These are phyloP conservation scores for Solanum sitiens DNA, from an alignment of 257 asterid genomes.

Conservation along the genomic window DNA sequence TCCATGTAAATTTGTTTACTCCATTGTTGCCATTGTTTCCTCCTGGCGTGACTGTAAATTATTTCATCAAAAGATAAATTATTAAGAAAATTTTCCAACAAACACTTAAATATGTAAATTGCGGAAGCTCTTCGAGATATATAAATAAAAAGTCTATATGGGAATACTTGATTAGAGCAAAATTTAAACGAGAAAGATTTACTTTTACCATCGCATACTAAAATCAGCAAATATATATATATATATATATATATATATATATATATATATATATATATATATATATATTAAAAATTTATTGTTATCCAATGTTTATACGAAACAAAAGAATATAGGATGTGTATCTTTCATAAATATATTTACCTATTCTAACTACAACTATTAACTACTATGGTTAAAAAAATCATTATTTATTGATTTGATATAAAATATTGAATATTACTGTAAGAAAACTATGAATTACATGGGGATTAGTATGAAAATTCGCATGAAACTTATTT, in stretches of 20 bases:
- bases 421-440: no score
- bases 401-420: no score
- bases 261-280: no score
- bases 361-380: no score
- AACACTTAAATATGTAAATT: background rate
- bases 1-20: conserved; percentile 22
- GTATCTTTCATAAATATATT: background rate
- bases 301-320: background rate
- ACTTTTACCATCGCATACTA: background rate
- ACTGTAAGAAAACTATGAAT: no score
- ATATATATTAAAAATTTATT: background rate
- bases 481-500: no score
- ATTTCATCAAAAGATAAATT: background rate
- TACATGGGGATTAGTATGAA: no score
- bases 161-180: background rate
- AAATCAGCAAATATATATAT: no score
- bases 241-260: no score
- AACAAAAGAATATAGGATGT: background rate
- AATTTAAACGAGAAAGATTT: background rate
- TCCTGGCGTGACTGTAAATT: background rate
- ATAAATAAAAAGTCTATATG: background rate
- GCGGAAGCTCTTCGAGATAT: background rate
- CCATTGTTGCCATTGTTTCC: conserved; percentile 5
- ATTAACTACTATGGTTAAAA: no score
- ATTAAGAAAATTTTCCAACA: background rate